phyloP scores from a whole-genome alignment of 176 grass and related monocot genomes.

The Zea luxurians region DNA sequence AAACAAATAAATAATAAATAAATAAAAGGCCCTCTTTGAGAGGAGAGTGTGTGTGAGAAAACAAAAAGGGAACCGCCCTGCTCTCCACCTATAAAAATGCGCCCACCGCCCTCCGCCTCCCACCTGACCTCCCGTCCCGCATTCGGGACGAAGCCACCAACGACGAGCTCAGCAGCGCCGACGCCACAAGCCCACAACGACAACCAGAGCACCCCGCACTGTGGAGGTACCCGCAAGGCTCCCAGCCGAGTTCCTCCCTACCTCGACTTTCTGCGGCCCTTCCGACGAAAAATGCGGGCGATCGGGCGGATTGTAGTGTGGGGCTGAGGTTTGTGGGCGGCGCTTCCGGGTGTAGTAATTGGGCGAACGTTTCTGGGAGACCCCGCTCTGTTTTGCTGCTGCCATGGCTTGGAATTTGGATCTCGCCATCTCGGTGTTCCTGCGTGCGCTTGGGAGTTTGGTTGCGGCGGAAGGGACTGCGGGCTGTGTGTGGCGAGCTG shows the following conservation, averaged over 20 bases:
- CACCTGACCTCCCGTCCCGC: not conserved
- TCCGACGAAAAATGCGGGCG: conserved; percentile 16
- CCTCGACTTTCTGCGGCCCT: not conserved
- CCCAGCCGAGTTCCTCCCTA: not conserved
- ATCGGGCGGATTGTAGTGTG: not conserved
- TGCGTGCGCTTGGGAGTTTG: not conserved
- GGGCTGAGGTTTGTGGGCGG: not conserved
- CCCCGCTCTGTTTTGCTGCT: not conserved
- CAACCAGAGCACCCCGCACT: not conserved
- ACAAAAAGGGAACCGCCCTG: too few relatives aligned
- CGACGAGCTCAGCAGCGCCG: conserved; percentile 30
- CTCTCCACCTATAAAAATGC: conserved; percentile 36
- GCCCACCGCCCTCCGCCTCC: not conserved
- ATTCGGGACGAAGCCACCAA: conserved; percentile 37
- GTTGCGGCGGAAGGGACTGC: not conserved
- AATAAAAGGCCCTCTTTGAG: not conserved
- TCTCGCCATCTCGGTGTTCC: not conserved
- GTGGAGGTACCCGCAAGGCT: conserved; percentile 25
- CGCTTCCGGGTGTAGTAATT: not conserved
- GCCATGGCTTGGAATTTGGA: too few relatives aligned
- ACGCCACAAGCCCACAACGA: conserved; percentile 9
- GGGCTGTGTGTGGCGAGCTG: not conserved
- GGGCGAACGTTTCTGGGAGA: conserved; percentile 1
- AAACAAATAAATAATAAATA: not conserved
- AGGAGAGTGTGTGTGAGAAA: too few relatives aligned